Evolutionary conservation across 2,329 filamentous ascomycete genomes (phyloP).

Genomic region (Mycosphaerella sp.): DNA sequence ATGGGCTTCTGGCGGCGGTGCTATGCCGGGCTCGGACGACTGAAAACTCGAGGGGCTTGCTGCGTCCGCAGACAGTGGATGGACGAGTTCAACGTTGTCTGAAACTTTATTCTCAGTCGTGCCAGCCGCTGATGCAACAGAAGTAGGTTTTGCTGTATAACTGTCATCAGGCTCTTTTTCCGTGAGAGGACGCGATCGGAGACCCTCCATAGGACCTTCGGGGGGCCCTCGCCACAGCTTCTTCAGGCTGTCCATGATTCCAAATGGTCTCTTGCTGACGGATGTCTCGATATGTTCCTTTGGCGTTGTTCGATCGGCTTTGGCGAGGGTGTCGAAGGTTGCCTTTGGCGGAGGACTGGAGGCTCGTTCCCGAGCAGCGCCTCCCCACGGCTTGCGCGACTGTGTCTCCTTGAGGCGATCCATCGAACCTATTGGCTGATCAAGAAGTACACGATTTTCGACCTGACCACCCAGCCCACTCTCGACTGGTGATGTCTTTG

Average conservation of each 20-base stretch:
- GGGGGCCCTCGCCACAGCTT: neutral
- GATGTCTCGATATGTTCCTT: slow-evolving; percentile 2
- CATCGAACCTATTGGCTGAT: neutral
- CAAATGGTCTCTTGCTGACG: neutral
- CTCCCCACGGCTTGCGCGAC: neutral
- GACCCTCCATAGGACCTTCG: neutral
- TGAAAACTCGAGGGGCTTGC: neutral
- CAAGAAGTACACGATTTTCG: neutral
- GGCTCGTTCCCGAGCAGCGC: neutral
- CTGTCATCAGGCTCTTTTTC: neutral
- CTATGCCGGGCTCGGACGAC: neutral
- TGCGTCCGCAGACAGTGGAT: neutral
- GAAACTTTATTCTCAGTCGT: neutral
- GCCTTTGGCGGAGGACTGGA: slow-evolving; percentile 1
- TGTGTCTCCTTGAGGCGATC: slow-evolving; percentile 3
- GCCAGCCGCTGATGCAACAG: neutral
- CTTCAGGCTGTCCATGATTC: neutral
- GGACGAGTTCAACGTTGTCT: neutral
- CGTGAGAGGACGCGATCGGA: neutral
- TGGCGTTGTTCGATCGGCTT: slow-evolving; percentile 11
- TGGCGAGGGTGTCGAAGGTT: slow-evolving; percentile 5
- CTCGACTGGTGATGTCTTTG: slow-evolving; percentile 14
- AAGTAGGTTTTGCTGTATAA: neutral
- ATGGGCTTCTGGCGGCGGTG: neutral
- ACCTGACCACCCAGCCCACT: slow-evolving; percentile 9